Conservation (phyloP, 352 stramenopile species). For the Phytophthora ramorum region DNA sequence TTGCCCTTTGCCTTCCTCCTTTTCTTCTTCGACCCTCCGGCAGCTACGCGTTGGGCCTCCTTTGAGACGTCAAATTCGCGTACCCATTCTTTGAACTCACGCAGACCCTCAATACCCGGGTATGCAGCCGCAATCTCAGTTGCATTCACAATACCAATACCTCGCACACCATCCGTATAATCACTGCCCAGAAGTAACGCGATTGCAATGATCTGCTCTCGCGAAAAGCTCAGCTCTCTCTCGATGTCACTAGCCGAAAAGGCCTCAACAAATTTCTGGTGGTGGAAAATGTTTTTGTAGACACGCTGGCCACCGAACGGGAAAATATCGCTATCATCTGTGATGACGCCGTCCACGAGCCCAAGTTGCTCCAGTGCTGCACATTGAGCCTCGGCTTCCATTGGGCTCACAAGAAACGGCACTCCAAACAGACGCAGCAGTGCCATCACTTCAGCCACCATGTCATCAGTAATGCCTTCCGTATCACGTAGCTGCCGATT, state of each 20-base stretch:
- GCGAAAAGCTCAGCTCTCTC: conserved; percentile 92
- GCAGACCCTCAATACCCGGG: conserved; percentile 85
- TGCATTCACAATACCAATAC: conserved; percentile 88
- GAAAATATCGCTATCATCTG: conserved; percentile 96
- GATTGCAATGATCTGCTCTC: conserved; percentile 91
- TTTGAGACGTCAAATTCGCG: conserved; percentile 65
- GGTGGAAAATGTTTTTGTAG: conserved; percentile 99
- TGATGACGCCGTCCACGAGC: conserved; percentile 98
- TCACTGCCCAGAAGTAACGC: conserved; percentile 96
- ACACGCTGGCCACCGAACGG: conserved; percentile 95
- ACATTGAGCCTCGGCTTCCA: conserved; percentile 99
- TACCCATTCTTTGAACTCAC: conserved; percentile 85
- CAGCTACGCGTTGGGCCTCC: conserved; percentile 52
- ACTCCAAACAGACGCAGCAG: conserved; percentile 98
- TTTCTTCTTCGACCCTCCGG: conserved; percentile 41
- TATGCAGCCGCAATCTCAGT: conserved; percentile 83
- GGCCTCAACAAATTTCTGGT: conserved; percentile 98
- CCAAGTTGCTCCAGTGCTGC: conserved; percentile 95
- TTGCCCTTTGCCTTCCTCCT: conserved; percentile 48
- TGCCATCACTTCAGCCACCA: conserved; percentile 97
- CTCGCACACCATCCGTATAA: conserved; percentile 91
- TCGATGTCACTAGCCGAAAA: conserved; percentile 95
- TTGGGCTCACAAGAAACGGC: conserved; percentile 98
- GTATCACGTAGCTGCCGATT: conserved; percentile 89
- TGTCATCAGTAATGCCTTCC: conserved; percentile 97